Evolutionary conservation across 2,329 filamentous ascomycete species (phyloP).

Genomic region (Fusarium coicis): DNA sequence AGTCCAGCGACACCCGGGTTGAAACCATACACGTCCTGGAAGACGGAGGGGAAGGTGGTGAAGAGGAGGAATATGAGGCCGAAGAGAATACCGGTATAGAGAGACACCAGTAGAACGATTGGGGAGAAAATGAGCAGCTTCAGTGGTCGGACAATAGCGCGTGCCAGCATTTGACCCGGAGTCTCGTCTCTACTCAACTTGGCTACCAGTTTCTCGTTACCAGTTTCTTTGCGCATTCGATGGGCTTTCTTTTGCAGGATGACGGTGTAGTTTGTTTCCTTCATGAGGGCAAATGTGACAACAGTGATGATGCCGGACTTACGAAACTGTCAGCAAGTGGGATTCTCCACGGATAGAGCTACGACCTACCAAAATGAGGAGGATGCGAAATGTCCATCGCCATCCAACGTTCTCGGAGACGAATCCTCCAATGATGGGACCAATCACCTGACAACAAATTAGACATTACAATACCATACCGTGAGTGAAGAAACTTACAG

Average conservation of each 20-base stretch:
- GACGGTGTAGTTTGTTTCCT: constrained; percentile 43
- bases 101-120: constrained; percentile 58
- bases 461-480: background rate
- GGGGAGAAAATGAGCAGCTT: constrained; percentile 64
- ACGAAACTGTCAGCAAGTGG: no score
- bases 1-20: constrained; percentile 45
- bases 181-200: constrained; percentile 14
- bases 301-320: background rate
- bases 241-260: constrained; percentile 7
- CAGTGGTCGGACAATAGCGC: constrained; percentile 52
- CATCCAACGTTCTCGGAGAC: constrained; percentile 58
- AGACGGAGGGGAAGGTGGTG: constrained; percentile 51
- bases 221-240: constrained; percentile 17
- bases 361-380: constrained; percentile 52
- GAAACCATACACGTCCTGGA: constrained; percentile 50
- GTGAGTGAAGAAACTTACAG: constrained; percentile 45
- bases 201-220: constrained; percentile 29
- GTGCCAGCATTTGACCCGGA: constrained; percentile 43
- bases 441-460: constrained; percentile 18
- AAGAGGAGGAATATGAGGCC: constrained; percentile 52
- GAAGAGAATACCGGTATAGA: constrained; percentile 52
- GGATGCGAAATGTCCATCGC: constrained; percentile 62
- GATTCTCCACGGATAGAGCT: no score
- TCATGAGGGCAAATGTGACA: constrained; percentile 32
- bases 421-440: constrained; percentile 55